These are phyloP conservation scores for Monilinia fructigena DNA, from an alignment of 2,329 filamentous ascomycete species.

Conservation along the genomic window DNA sequence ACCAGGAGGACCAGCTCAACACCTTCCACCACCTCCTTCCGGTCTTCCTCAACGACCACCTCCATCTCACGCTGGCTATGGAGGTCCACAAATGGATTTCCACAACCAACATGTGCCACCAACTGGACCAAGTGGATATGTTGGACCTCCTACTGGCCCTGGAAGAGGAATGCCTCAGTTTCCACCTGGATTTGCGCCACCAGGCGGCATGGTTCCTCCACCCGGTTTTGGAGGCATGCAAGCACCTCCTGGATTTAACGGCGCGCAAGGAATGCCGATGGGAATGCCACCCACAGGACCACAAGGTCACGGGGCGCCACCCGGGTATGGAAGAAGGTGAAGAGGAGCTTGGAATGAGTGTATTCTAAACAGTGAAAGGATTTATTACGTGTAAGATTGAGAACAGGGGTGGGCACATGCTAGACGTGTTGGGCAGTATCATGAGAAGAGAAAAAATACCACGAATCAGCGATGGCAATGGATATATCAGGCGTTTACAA, in stretches of 20 bases:
- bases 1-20: conserved; percentile 39
- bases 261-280: conserved; percentile 31
- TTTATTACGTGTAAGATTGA: not conserved
- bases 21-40: conserved; percentile 54
- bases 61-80: conserved; percentile 65
- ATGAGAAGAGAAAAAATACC: conserved; percentile 8
- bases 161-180: conserved; percentile 3
- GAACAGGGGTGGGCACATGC: too few species aligned
- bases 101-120: conserved; percentile 46
- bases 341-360: not conserved
- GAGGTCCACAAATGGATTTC: conserved; percentile 56
- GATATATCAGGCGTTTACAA: conserved; percentile 15
- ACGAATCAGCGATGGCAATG: conserved; percentile 2
- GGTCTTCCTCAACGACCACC: conserved; percentile 66
- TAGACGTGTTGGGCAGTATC: not conserved
- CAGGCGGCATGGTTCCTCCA: conserved; percentile 3
- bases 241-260: conserved; percentile 38
- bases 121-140: conserved; percentile 38
- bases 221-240: conserved; percentile 30
- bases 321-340: conserved; percentile 21
- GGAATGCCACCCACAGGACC: conserved; percentile 35
- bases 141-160: conserved; percentile 1
- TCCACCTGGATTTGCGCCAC: conserved; percentile 47
- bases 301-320: conserved; percentile 29
- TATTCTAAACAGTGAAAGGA: not conserved